Evolutionary conservation across 768 basidiomycete genomes (phyloP).

Genomic region (Tricholoma bakamatsutake): DNA sequence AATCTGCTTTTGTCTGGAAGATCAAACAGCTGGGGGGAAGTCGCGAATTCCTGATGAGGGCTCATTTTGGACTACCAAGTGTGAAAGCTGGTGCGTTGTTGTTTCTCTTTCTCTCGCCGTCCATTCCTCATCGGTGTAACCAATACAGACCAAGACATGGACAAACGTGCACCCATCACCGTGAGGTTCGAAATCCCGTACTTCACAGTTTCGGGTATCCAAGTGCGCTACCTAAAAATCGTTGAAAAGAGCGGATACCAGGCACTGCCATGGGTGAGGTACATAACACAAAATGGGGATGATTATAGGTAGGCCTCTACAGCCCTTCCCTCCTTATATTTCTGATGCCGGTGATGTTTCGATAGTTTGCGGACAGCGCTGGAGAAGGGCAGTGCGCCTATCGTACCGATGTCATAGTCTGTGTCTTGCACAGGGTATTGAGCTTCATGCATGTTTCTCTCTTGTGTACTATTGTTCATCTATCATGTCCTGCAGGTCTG

Average conservation of each 20-base stretch:
- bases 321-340: not conserved
- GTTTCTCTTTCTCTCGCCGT: not conserved
- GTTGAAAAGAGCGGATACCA: slow-evolving; percentile 99
- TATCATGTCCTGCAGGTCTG: too few species aligned
- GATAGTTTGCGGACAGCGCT: slow-evolving; percentile 63
- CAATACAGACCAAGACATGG: slow-evolving; percentile 59
- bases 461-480: too few species aligned
- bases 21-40: slow-evolving; percentile 97
- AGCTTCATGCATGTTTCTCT: too few species aligned
- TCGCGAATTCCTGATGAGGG: slow-evolving; percentile 95
- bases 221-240: slow-evolving; percentile 96
- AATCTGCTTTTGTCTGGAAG: slow-evolving; percentile 98
- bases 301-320: slow-evolving; percentile 65
- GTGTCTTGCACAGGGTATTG: not conserved
- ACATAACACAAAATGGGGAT: slow-evolving; percentile 88
- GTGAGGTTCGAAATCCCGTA: slow-evolving; percentile 99
- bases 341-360: not conserved
- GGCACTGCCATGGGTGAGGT: slow-evolving; percentile 93
- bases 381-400: slow-evolving; percentile 68
- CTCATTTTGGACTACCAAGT: slow-evolving; percentile 94
- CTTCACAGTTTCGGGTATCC: slow-evolving; percentile 96
- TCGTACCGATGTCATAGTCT: slow-evolving; percentile 41
- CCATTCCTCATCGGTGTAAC: not conserved
- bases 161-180: slow-evolving; percentile 90
- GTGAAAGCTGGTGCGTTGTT: slow-evolving; percentile 77